phyloP scores from a whole-genome alignment of 129 eudicot species.

The Helianthus tuberosus region DNA sequence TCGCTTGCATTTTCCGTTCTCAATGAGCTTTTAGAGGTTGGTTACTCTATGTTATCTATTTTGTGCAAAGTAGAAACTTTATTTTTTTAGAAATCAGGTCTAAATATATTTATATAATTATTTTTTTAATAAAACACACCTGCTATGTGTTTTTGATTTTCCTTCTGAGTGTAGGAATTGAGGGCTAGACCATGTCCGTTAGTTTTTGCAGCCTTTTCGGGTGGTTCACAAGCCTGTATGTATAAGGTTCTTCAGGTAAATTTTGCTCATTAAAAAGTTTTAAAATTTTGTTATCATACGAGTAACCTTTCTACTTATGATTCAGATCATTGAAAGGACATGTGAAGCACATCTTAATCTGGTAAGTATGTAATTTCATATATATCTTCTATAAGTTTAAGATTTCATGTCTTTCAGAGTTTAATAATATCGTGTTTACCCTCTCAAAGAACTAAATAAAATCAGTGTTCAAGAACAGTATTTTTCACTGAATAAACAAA shows the following conservation, averaged over 20 bases:
- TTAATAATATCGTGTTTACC: neutral
- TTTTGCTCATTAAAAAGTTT: constrained; percentile 6
- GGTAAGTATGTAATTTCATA: constrained; percentile 46
- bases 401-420: constrained; percentile 3
- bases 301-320: constrained; percentile 3
- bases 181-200: constrained; percentile 70
- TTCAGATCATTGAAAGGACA: constrained; percentile 83
- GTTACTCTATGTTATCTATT: constrained; percentile 20
- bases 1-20: constrained; percentile 78
- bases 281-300: neutral
- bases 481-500: neutral
- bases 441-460: neutral
- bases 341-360: constrained; percentile 70
- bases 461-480: neutral
- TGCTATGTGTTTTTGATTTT: neutral
- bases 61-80: neutral
- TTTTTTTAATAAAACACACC: neutral
- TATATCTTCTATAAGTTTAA: neutral
- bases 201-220: constrained; percentile 69
- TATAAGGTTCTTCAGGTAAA: constrained; percentile 90
- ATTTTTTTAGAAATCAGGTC: neutral
- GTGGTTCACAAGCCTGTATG: constrained; percentile 94
- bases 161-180: constrained; percentile 55
- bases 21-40: constrained; percentile 78
- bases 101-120: neutral